Conservation (phyloP, 768 basidiomycete genomes). For the Lactarius akahatsu region DNA sequence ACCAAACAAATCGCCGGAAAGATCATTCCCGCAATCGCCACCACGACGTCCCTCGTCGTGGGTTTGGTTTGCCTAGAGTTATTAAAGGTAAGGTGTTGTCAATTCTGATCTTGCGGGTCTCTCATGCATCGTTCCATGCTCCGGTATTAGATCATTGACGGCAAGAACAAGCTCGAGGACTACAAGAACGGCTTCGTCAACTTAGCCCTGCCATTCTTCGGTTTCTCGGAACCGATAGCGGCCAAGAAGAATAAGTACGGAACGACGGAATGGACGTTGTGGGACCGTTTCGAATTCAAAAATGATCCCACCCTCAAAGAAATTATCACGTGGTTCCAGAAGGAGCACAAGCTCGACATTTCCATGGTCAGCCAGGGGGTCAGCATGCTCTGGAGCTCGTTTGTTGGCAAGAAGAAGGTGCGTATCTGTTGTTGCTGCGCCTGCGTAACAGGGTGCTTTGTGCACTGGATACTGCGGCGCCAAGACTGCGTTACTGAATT, state of each 20-base stretch:
- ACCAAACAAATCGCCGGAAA: conserved; percentile 99
- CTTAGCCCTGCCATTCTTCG: conserved; percentile 96
- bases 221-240: conserved; percentile 95
- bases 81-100: conserved; percentile 69
- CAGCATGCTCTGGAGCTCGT: conserved; percentile 97
- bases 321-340: conserved; percentile 80
- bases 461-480: background rate
- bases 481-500: conserved; percentile 2
- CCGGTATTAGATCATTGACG: conserved; percentile 77
- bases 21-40: conserved; percentile 99
- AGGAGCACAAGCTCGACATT: conserved; percentile 80
- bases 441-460: background rate
- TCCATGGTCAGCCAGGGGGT: conserved; percentile 97
- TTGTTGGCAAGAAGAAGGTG: conserved; percentile 92
- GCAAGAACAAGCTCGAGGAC: conserved; percentile 87
- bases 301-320: conserved; percentile 87
- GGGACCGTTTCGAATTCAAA: conserved; percentile 95
- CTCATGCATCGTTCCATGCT: background rate
- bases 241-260: conserved; percentile 89
- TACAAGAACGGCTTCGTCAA: conserved; percentile 99
- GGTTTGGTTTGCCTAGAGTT: conserved; percentile 94
- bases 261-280: conserved; percentile 90
- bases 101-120: background rate
- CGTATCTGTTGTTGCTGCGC: conserved; percentile 27
- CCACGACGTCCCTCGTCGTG: conserved; percentile 94